Conservation (phyloP, 495 filamentous ascomycete genomes). For the Pseudoneurospora amorphoporcata region DNA sequence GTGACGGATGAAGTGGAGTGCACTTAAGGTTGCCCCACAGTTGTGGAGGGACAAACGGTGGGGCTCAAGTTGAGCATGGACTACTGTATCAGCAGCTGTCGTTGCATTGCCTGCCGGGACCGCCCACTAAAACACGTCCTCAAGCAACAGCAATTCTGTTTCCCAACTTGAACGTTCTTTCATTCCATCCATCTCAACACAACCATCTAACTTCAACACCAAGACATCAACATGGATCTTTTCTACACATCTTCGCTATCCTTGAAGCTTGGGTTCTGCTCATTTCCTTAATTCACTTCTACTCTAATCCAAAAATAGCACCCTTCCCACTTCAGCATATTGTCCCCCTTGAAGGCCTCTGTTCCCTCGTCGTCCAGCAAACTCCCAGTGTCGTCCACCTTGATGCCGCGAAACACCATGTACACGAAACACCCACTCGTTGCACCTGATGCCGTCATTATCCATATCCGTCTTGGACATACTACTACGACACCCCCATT, state of each 20-base stretch:
- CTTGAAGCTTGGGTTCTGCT: not conserved
- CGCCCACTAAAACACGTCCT: not conserved
- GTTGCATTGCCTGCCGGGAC: not conserved
- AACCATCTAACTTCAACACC: not conserved
- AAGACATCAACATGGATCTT: not conserved
- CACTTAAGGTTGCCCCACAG: not conserved
- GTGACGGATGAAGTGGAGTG: not conserved
- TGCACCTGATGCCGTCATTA: not conserved
- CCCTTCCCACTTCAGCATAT: not conserved
- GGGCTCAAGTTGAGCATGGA: not conserved
- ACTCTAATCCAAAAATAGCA: not conserved
- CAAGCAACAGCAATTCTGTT: not conserved
- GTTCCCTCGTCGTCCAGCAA: not conserved
- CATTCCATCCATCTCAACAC: not conserved
- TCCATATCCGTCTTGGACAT: not conserved
- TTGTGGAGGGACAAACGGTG: not conserved
- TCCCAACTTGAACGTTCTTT: not conserved
- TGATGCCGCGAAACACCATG: not conserved
- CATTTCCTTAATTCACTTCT: not conserved
- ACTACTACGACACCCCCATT: not conserved
- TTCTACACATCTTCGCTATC: not conserved
- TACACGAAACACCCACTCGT: not conserved
- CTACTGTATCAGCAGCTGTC: not conserved
- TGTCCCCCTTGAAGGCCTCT: not conserved
- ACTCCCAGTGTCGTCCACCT: not conserved